Conservation (phyloP, 192 early-diverging fungal species). For the Gryganskiella cystojenkinii region DNA sequence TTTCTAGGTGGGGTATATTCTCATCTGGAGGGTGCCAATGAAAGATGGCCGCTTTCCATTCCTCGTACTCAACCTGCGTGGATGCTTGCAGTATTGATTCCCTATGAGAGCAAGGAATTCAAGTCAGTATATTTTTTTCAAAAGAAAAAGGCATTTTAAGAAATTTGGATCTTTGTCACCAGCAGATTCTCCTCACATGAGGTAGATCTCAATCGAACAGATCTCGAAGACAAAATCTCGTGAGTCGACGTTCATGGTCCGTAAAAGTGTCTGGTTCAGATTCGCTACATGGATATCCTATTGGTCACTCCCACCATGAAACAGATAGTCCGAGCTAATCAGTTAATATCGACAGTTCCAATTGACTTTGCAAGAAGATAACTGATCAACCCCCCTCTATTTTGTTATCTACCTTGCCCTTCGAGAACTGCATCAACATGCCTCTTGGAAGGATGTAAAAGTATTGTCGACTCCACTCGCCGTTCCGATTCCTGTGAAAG, state of each 20-base stretch:
- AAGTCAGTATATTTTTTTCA: neutral
- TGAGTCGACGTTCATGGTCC: constrained; percentile 33
- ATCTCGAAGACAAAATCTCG: constrained; percentile 51
- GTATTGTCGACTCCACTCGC: constrained; percentile 45
- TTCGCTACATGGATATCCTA: constrained; percentile 51
- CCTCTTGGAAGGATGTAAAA: constrained; percentile 37
- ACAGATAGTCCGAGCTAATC: too few relatives aligned
- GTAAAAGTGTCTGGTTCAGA: constrained; percentile 37
- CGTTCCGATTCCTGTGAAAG: constrained; percentile 31
- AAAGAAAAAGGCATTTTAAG: neutral
- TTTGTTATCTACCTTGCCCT: constrained; percentile 21
- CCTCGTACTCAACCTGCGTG: constrained; percentile 44
- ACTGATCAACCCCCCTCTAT: too few relatives aligned
- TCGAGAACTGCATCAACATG: constrained; percentile 50
- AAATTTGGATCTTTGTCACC: neutral
- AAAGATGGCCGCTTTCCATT: constrained; percentile 48
- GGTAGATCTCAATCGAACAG: constrained; percentile 47
- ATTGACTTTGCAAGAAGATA: too few relatives aligned
- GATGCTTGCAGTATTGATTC: constrained; percentile 46
- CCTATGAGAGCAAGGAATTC: constrained; percentile 13
- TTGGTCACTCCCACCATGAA: constrained; percentile 1
- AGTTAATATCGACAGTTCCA: too few relatives aligned
- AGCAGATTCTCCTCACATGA: constrained; percentile 18
- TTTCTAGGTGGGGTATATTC: constrained; percentile 38
- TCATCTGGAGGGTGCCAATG: constrained; percentile 51